Evolutionary conservation across 202 grass and related monocot species (phyloP), one percentile per base, ranked within the genome.

Genomic region (Dendrocalamus latiflorus): DNA sequence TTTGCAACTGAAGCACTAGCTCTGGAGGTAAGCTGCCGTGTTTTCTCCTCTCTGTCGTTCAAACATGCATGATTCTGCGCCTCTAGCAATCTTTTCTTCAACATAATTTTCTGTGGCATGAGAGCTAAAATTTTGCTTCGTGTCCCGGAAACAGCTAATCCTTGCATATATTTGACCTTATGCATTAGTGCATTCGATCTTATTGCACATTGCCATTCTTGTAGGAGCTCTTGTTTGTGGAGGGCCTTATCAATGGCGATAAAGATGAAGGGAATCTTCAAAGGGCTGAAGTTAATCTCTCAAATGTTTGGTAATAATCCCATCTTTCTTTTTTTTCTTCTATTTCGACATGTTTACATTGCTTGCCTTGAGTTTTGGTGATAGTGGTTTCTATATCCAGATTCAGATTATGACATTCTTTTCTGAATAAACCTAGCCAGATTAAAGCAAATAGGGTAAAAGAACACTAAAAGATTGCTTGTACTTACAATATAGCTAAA

Each of bases 181-280:
- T 36, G 26, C 69, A 33, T 71, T 50, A 9, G 24, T 71, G 68
- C 26, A 51, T 67, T 47, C 51, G 9, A 39, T 87, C 58, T 78
- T 73, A 84, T 50, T 42, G 57, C 42, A 33, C n/a, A 70, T 67
- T 59, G 30, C 34, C 51, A 77, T 85, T 79, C 36, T 79, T 76
- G 67, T 70, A 84, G 88, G 88, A 79, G 25, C 36, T 68, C 13
- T 76, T 76, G 39, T 13, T 55, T 30, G 47, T 36, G 37, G 33
- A 74, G 68, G 3, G 38, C 28, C n/a, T 63, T 41, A 16, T 8
- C 43, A 48, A 78, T 91, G 89, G 81, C 85, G 50, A 87, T 80
- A 75, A 91, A 88, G 66, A 88, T 91, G 89, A 91, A 91, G 77
- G 81, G 89, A 2, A 88, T 91, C 57, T 85, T 91, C 50, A 91